Percentiles rank a stretch among this genome's conserved stretches.
Conservation (phyloP, 352 stramenopile genomes). For the Phytophthora vignae region DNA sequence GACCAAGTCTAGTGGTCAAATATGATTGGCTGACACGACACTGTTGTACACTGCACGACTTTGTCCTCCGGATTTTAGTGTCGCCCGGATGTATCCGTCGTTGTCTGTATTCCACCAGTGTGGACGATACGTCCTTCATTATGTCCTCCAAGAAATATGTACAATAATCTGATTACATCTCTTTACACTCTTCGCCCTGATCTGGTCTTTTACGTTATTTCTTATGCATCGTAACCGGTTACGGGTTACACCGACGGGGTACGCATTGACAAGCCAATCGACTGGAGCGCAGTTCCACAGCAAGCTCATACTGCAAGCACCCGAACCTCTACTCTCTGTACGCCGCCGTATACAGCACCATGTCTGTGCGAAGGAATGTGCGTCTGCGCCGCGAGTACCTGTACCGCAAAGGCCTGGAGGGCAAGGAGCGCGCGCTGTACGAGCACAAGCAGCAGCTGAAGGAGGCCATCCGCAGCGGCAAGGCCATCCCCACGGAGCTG, state of each 20-base stretch:
- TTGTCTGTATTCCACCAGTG: too few species aligned
- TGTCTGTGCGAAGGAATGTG: constrained; percentile 95
- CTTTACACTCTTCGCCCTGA: neutral
- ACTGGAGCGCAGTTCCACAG: constrained; percentile 28
- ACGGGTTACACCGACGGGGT: neutral
- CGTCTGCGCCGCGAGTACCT: constrained; percentile 99
- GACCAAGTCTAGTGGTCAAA: too few species aligned
- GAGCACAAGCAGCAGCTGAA: constrained; percentile 98
- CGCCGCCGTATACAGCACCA: constrained; percentile 23
- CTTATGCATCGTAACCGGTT: neutral
- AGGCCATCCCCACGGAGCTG: constrained; percentile 98
- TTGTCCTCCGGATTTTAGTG: too few species aligned
- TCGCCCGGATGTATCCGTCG: too few species aligned
- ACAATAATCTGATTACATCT: neutral
- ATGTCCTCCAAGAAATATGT: neutral
- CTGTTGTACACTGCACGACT: too few species aligned
- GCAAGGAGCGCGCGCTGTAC: constrained; percentile 95
- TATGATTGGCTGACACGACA: too few species aligned
- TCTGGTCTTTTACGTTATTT: neutral
- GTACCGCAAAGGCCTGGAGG: constrained; percentile 98
- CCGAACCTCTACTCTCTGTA: neutral
- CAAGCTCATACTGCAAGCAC: neutral
- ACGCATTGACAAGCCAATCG: constrained; percentile 15
- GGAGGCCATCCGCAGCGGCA: constrained; percentile 94
- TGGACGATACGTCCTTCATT: neutral